These are phyloP conservation scores for Cydonia oblonga DNA, from an alignment of 331 rosid genomes.

Conservation along the genomic window DNA sequence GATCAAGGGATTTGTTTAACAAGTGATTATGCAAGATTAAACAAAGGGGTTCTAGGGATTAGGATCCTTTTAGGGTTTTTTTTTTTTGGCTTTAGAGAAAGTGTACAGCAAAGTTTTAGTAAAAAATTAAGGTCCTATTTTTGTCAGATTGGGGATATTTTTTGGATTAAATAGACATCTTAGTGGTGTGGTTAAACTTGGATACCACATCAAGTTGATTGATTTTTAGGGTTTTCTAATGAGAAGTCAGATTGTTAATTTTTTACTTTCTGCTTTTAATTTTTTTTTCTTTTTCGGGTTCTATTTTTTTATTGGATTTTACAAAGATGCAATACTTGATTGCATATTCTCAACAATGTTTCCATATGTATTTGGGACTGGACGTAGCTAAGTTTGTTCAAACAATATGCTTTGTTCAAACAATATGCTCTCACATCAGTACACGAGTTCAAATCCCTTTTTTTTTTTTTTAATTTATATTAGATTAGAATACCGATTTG, in stretches of 20 bases:
- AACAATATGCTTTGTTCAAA: too few species aligned
- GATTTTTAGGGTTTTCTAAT: not conserved
- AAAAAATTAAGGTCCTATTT: slow-evolving; percentile 6
- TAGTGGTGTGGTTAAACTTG: slow-evolving; percentile 23
- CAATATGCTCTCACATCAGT: not conserved
- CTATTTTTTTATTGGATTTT: not conserved
- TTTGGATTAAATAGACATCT: slow-evolving; percentile 17
- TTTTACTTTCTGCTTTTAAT: slow-evolving; percentile 24
- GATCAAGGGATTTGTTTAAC: slow-evolving; percentile 24
- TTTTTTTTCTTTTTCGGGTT: slow-evolving; percentile 15
- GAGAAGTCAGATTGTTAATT: slow-evolving; percentile 9
- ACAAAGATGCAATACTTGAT: not conserved
- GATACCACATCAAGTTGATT: slow-evolving; percentile 14
- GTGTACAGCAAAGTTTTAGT: slow-evolving; percentile 26
- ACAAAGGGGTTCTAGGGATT: slow-evolving; percentile 51
- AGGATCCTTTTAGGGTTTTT: slow-evolving; percentile 26
- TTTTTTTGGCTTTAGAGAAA: slow-evolving; percentile 3
- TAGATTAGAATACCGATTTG: not conserved
- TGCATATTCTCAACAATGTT: not conserved
- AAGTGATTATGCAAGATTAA: not conserved
- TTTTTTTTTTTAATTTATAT: too few species aligned
- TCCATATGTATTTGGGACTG: not conserved
- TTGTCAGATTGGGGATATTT: slow-evolving; percentile 36
- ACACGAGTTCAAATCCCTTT: not conserved
- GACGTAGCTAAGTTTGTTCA: too few species aligned